Conservation (phyloP, 345 rosid genomes). For the Litchi chinensis region DNA sequence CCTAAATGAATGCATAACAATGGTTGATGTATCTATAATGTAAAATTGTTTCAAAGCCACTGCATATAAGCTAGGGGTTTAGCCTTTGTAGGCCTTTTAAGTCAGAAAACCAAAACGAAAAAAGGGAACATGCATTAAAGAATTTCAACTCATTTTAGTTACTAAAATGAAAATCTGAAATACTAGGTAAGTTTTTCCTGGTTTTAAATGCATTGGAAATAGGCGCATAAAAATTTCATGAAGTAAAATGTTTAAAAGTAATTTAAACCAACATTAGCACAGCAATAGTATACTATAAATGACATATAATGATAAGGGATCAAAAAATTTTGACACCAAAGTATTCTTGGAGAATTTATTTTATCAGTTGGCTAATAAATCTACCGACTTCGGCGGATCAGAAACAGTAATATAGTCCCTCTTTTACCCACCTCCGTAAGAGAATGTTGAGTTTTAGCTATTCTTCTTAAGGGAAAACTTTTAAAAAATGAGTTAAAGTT, state of each 20-base stretch:
- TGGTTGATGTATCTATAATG: neutral
- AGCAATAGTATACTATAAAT: neutral
- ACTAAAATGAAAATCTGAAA: neutral
- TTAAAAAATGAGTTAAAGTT: no score
- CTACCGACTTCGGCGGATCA: neutral
- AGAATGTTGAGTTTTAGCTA: neutral
- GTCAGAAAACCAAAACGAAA: neutral
- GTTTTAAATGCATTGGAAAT: neutral
- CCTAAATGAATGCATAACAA: constrained; percentile 2
- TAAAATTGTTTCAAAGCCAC: neutral
- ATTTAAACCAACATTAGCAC: neutral
- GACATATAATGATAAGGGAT: no score
- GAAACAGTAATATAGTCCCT: no score
- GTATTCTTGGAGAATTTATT: no score
- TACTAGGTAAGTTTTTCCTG: neutral
- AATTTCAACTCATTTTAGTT: constrained; percentile 8
- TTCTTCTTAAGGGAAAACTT: no score
- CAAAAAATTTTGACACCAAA: no score
- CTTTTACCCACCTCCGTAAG: no score
- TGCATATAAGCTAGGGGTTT: neutral
- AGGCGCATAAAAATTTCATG: neutral
- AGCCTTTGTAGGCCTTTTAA: neutral
- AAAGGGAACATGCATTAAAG: neutral
- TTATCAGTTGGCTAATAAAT: neutral
- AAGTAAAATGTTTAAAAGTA: no score